Conservation (phyloP, 2,329 filamentous ascomycete genomes). For the Zalaria sp. region DNA sequence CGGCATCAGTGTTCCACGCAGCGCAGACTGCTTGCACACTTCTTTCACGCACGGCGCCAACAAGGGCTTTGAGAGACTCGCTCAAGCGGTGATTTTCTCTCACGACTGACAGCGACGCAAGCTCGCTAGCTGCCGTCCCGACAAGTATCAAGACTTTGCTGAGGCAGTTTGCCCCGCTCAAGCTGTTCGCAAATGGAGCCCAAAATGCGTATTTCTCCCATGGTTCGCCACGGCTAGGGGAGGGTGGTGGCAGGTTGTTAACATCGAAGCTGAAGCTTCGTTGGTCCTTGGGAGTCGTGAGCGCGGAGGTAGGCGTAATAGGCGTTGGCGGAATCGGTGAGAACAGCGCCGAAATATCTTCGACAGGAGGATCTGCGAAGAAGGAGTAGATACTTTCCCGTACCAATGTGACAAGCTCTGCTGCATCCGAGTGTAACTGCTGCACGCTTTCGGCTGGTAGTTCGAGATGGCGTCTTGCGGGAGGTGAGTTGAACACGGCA, state of each 20-base stretch:
- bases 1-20: constrained; percentile 86
- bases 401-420: constrained; percentile 73
- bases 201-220: constrained; percentile 97
- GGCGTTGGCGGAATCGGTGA: constrained; percentile 64
- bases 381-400: constrained; percentile 67
- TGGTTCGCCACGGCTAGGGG: constrained; percentile 57
- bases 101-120: constrained; percentile 61
- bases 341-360: constrained; percentile 78
- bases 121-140: constrained; percentile 74
- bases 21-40: constrained; percentile 74
- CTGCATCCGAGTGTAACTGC: constrained; percentile 61
- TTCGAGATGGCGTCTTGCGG: constrained; percentile 66
- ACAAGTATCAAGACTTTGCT: constrained; percentile 69
- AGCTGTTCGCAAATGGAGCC: constrained; percentile 82
- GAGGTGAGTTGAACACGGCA: constrained; percentile 39
- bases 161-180: constrained; percentile 85
- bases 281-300: constrained; percentile 48
- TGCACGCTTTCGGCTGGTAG: constrained; percentile 56
- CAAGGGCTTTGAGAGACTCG: constrained; percentile 62
- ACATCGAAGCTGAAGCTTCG: constrained; percentile 63
- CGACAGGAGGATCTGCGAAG: constrained; percentile 76
- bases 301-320: constrained; percentile 47
- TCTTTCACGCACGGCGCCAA: constrained; percentile 68
- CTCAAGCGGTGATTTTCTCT: constrained; percentile 40
- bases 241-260: constrained; percentile 62